Conservation (phyloP, 345 rosid genomes). For the Eutrema heterophyllum region DNA sequence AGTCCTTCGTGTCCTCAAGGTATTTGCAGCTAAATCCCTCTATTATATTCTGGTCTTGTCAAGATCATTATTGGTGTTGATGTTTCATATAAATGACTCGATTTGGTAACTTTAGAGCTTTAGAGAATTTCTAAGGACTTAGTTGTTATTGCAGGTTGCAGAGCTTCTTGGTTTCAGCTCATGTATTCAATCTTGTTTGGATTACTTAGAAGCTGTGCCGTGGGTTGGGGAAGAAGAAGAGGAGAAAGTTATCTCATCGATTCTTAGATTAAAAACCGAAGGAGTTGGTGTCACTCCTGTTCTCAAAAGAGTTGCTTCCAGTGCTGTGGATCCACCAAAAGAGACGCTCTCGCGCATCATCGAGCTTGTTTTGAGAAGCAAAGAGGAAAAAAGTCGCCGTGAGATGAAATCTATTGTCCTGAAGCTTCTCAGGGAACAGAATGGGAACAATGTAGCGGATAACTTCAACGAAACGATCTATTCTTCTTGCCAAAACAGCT, state of each 20-base stretch:
- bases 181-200: slow-evolving; percentile 77
- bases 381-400: slow-evolving; percentile 83
- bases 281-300: slow-evolving; percentile 61
- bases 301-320: slow-evolving; percentile 70
- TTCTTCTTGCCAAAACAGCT: slow-evolving; percentile 58
- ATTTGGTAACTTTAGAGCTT: neutral
- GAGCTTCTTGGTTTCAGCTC: slow-evolving; percentile 67
- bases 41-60: neutral
- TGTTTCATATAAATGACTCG: neutral
- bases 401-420: slow-evolving; percentile 85
- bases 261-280: slow-evolving; percentile 62
- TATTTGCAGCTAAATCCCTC: slow-evolving; percentile 25
- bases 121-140: neutral
- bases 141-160: slow-evolving; percentile 48
- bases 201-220: slow-evolving; percentile 97
- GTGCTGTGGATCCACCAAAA: slow-evolving; percentile 45
- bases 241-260: slow-evolving; percentile 77
- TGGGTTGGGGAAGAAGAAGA: slow-evolving; percentile 99
- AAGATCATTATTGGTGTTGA: neutral
- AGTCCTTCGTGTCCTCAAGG: slow-evolving; percentile 89
- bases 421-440: slow-evolving; percentile 86
- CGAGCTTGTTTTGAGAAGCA: slow-evolving; percentile 84
- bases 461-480: slow-evolving; percentile 66
- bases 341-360: slow-evolving; percentile 79
- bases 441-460: slow-evolving; percentile 46